Base-by-base conservation (phyloP, 768 basidiomycete genomes). In the Auricularia sp. region DNA sequence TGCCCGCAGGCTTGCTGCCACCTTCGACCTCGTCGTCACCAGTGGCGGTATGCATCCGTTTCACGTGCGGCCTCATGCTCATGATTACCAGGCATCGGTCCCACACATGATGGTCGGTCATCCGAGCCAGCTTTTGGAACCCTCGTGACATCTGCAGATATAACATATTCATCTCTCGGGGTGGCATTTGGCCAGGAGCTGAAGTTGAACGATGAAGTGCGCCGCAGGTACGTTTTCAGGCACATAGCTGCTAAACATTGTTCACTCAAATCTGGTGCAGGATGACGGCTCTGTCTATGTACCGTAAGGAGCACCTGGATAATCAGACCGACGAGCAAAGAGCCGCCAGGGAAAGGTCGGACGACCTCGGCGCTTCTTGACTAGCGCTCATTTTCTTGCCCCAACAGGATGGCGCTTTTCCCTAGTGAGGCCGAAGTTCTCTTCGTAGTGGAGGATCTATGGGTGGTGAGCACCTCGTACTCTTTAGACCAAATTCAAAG, bases 11-110 rank as follows among this genome's bases (percentile, higher is more conserved):
- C 85, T 98, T 82, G 87, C 88, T 44, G 75, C 80, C 43, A 83
- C 82, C 58, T 95, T 93, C 73, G 95, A 97, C 73, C 87, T 94
- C 69, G 93, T 97, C 35, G 81, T 98, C 62, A 95, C 92, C 0
- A 87, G 86, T 12, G 94, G 95, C 1, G 94, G 95, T 0, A 23
- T 14, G 56, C 34, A 29, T 18, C 23, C 4, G 23, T 33, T 59
- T 59, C 34, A 29, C 14, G 29, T 14, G 23, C 23, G 10, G 8
- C 14, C 12, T 29, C 8, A 34, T 10, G 56, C 56, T 35, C 2
- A 14, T 59, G 56, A 42, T 42, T 42, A 42, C 39, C 56, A 59
- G 56, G 56, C 12, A 93, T 97, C 63, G 93, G 93, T 0, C 91
- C 92, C 2, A 95, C 92, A 12, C 91, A 93, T 70, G 92, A 92